Base-by-base conservation (phyloP, 192 early-diverging fungal genomes). In the Podila horticola region DNA sequence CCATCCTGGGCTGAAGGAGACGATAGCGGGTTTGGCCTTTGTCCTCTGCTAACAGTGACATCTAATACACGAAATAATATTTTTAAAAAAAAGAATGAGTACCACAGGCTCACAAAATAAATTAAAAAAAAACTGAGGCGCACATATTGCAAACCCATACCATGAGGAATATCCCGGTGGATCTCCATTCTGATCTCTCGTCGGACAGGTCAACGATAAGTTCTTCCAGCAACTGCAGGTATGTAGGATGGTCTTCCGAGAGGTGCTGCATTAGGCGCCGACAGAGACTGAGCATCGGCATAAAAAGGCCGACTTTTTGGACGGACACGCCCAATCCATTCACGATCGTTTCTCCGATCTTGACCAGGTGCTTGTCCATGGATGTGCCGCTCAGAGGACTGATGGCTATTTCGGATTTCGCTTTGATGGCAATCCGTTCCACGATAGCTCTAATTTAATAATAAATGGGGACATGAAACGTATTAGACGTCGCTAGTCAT, bases 201-300 rank as follows among this genome's bases (percentile, higher is more conserved):
- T 62, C 24, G 24, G 70, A 79, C 10, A 66, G 58, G 34, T 79
- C 69, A 19, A 68, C 70, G 17, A 81, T 69, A 9, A 81, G 31
- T 20, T 51, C 67, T 20, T 58, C 24, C 7, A 73, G 45, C 6
- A 81, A 34, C 19, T 24, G 55, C 36, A 62, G n/a, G 24, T 81
- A 81, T 0, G 57, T 65, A 17, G 45, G 29, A 22, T 81, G 71
- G 29, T 81, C 77, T 26, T 81, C 77, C 9, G 77, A 71, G 36
- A 81, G 60, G 13, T 72, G 61, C 22, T 57, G 38, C 66, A 81
- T 71, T 0, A 81, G 41, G 10, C 59, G 33, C n/a, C 66, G 51
- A 26, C 61, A 73, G 0, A 73, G 57, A 10, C 50, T 41, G 1
- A 81, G 69, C 20, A 64, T 28, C 1, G 59, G 57, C 60, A 34